Percentiles rank a stretch among this genome's conserved stretches.
These are phyloP conservation scores for Silybum marianum DNA, from an alignment of 129 eudicot genomes.

Conservation along the genomic window DNA sequence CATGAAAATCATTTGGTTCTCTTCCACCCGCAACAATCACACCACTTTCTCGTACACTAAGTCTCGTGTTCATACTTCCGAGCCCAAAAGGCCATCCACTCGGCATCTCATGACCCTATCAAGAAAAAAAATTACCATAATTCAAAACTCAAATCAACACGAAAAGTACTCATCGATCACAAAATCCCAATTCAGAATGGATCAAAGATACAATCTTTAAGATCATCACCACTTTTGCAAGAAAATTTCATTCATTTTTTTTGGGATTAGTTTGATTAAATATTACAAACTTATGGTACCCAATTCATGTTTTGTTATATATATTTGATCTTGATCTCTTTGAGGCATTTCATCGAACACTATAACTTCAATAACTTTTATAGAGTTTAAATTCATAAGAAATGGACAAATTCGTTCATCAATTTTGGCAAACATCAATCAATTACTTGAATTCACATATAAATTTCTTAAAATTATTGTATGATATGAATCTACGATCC, in stretches of 20 bases:
- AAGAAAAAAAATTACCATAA: neutral
- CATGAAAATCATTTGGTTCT: slow-evolving; percentile 34
- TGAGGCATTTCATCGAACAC: slow-evolving; percentile 14
- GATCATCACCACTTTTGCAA: neutral
- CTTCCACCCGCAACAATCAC: slow-evolving; percentile 26
- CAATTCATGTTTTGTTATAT: neutral
- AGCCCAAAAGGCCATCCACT: slow-evolving; percentile 94
- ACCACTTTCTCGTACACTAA: slow-evolving; percentile 31
- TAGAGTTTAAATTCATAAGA: neutral
- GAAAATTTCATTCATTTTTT: slow-evolving; percentile 3
- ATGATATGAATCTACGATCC: slow-evolving; percentile 24
- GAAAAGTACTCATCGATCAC: neutral
- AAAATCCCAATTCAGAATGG: neutral
- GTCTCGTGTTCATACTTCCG: slow-evolving; percentile 57
- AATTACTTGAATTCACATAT: neutral
- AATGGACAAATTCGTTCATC: neutral
- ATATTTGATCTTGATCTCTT: slow-evolving; percentile 7
- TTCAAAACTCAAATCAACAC: neutral
- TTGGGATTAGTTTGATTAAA: neutral
- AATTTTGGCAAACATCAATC: neutral
- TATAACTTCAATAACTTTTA: neutral
- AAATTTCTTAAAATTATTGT: neutral
- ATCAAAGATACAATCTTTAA: neutral
- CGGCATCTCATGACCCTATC: slow-evolving; percentile 37
- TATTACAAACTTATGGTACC: neutral